Evolutionary conservation across 257 asterid genomes (phyloP).

Genomic region (Nicotiana benthamiana): DNA sequence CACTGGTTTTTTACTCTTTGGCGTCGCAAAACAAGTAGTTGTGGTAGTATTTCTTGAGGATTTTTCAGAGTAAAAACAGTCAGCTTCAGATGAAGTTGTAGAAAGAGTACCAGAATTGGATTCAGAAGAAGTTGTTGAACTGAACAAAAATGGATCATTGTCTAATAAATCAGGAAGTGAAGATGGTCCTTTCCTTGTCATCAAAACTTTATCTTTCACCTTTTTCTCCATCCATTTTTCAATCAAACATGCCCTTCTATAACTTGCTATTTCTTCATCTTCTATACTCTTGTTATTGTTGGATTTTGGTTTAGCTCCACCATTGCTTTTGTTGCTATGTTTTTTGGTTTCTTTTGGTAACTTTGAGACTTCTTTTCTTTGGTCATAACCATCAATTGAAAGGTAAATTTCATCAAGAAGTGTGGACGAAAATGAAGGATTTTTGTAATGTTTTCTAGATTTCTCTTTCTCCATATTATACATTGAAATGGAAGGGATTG

Average conservation of each 20-base stretch:
- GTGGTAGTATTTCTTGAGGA: conserved; percentile 28
- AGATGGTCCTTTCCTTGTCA: conserved; percentile 6
- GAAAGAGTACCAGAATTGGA: conserved; percentile 71
- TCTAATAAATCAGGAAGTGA: conserved; percentile 25
- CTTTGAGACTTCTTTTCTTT: conserved; percentile 10
- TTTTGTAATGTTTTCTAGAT: conserved; percentile 20
- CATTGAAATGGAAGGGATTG: conserved; percentile 20
- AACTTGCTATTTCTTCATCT: conserved; percentile 24
- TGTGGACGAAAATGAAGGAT: conserved; percentile 71
- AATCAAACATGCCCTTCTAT: conserved; percentile 37
- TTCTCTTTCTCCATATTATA: conserved; percentile 28
- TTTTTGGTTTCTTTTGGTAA: conserved; percentile 7
- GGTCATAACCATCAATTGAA: conserved; percentile 54
- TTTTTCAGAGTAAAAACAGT: conserved; percentile 33
- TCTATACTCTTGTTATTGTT: not conserved
- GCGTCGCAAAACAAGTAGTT: conserved; percentile 41
- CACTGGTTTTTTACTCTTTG: conserved; percentile 31
- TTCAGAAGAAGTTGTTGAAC: conserved; percentile 68
- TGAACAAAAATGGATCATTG: conserved; percentile 54
- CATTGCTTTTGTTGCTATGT: not conserved
- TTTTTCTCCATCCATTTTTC: conserved; percentile 62
- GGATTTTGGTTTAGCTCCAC: not conserved
- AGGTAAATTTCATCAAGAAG: conserved; percentile 90
- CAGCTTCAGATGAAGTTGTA: conserved; percentile 51
- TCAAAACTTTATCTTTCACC: conserved; percentile 11